Evolutionary conservation across 2,329 filamentous ascomycete genomes (phyloP), one percentile per base, ranked within the genome.

Genomic region (Alternaria sp.): DNA sequence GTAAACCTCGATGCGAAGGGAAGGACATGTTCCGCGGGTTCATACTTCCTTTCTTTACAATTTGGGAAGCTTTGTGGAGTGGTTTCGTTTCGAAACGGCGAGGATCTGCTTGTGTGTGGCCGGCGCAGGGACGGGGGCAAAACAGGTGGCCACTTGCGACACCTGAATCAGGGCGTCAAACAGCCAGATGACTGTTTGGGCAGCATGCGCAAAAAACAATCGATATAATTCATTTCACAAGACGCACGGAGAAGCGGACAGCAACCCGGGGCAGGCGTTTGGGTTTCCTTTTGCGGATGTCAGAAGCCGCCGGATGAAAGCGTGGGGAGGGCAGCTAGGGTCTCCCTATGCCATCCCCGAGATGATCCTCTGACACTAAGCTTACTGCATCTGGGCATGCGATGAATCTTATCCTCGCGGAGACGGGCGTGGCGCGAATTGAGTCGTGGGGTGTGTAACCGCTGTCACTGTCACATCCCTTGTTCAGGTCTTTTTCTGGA

Each of bases 221-320:
- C 13, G 23, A 45, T 5, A 10, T 26, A 28, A 28, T 40, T 40
- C 6, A 43, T 53, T 56, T 44, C 44, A 46, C 30, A 46, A 44
- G 57, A 64, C 51, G 57, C 63, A 60, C 72, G 70, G 72, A 70
- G 66, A 61, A 57, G 69, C 72, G 71, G 73, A 69, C 62, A 61
- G 59, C 32, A 56, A 60, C 60, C 71, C 71, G 73, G 58, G 63
- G 58, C 43, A 63, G 55, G 65, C 50, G 57, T 65, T 61, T 56
- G 61, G 47, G 49, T 55, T 57, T 65, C 66, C 59, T 52, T 63
- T 63, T 70, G 65, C 53, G 59, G 36, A 68, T 67, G 68, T 26
- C 50, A 54, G 25, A 54, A 19, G 60, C 60, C 70, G 71, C 55
- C 63, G 65, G 74, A 68, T 67, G 62, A 64, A 67, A 52, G 68